A percentile compares a stretch with the other conserved stretches of the same genome.
phyloP scores from a whole-genome alignment of 176 grass and related monocot species.

The Rhipidocladum racemiflorum region DNA sequence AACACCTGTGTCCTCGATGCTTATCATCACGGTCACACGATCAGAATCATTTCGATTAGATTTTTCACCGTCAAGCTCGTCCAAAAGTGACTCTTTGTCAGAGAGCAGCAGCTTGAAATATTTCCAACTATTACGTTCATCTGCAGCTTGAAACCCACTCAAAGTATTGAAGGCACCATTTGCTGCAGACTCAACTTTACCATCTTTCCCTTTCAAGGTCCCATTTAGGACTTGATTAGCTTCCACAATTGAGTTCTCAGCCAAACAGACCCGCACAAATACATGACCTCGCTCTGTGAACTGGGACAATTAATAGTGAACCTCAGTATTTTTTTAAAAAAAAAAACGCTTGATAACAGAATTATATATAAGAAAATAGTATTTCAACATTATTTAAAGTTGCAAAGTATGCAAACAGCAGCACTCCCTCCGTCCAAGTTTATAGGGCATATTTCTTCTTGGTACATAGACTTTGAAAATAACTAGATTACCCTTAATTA shows the following conservation, averaged over 20 bases:
- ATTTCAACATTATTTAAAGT: not conserved
- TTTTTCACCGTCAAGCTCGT: conserved; percentile 34
- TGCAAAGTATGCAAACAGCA: not conserved
- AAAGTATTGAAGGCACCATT: conserved; percentile 69
- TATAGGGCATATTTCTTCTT: no score
- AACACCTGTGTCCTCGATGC: conserved; percentile 87
- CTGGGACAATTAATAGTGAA: conserved; percentile 43
- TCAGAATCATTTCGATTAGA: conserved; percentile 29
- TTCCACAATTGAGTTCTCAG: conserved; percentile 47
- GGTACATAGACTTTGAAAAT: no score
- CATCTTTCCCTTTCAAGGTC: conserved; percentile 43
- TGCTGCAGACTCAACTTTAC: conserved; percentile 36
- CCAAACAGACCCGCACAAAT: conserved; percentile 79
- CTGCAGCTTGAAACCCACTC: conserved; percentile 86
- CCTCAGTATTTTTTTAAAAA: conserved; percentile 1
- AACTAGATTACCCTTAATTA: no score
- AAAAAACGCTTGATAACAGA: not conserved
- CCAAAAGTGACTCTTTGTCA: conserved; percentile 36
- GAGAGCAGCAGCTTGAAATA: conserved; percentile 70
- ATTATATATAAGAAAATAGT: not conserved
- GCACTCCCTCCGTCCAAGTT: no score
- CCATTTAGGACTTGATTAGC: conserved; percentile 29
- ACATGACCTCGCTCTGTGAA: conserved; percentile 92
- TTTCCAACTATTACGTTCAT: conserved; percentile 74
- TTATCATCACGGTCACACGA: conserved; percentile 57